Base-by-base conservation (phyloP, 257 asterid genomes). In the Perilla frutescens region DNA sequence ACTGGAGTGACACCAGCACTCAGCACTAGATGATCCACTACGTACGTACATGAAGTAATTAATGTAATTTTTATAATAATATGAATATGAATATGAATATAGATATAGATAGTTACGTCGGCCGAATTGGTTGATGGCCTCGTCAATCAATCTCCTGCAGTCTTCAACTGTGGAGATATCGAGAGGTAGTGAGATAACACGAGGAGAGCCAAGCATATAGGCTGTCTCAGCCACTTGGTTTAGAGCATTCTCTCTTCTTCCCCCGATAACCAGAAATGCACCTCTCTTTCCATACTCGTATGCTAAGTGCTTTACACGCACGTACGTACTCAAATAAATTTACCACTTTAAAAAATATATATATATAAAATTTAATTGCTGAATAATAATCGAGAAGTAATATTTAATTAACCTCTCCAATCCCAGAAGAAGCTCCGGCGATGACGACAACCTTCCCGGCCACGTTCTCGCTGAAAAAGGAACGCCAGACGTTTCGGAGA, bases 231-330 rank as follows among this genome's bases (percentile, higher is more conserved):
- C 96, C 12, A 93, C 96, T 45, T 85, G 78, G 36, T 70, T 73
- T 37, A 93, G 82, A 36, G 88, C 83, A 10, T 77, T 78, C 62
- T 79, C 89, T 76, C 96, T 84, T 73, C 98, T 79, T 9, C 96
- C 98, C 3, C 92, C 93, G 14, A 91, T 84, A 0, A 82, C 93
- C 70, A 93, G 78, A 55, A 74, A 89, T 4, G 96, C 96, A 48
- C 97, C 96, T 72, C 89, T 81, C 39, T 69, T 85, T 11, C 88
- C 98, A 62, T 91, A 93, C 88, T 91, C 97, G 50, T 93, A 93
- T 0, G 96, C 96, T 32, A 91, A 37, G 78, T 91, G 89, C 96
- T 92, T 31, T 54, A 47, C 13, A 20, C 26, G 26, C 26, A 20
- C 26, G 26, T 20, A 20, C 26, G 41, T 2, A 34, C n/a, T 56